Evolutionary conservation across 2,329 filamentous ascomycete species (phyloP), one percentile per base, ranked within the genome.

Genomic region (Nigrograna mackinnonii): DNA sequence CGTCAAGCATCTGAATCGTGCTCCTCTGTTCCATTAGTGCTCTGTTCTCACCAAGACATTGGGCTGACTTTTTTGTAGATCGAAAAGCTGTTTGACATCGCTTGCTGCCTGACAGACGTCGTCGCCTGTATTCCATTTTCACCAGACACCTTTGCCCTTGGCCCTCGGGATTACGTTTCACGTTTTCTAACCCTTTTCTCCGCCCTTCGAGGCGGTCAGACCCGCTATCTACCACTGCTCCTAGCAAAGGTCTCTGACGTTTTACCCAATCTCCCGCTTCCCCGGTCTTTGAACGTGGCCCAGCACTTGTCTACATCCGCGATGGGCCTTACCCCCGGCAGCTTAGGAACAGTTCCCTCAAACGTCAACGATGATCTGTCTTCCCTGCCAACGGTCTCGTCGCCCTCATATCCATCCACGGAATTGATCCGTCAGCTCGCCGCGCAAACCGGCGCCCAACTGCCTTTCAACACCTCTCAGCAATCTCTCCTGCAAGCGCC

Each of bases 41-140:
- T 9, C 24, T 28, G 24, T 9, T 24, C 39, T 39, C 41, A 38
- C 22, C 21, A n/a, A n/a, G n/a, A n/a, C n/a, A n/a, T 46, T 51
- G 39, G 46, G 52, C 63, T 67, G 50, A 66, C 57, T 46, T 24
- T 24, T 41, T 34, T 44, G 45, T 54, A 85, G 81, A 83, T 94
- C 46, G 88, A 91, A 61, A 92, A 92, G 62, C 71, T 95, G 11
- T 81, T 94, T 55, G 86, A 91, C 52, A 80, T 91, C 24, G 83
- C 87, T 11, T 86, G 80, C 63, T 83, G 84, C 13, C 75, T 94
- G 47, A 85, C 80, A 6, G 87, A 92, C 50, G 84, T 89, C 17
- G 82, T 95, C 41, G 78, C 84, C 6, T 80, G 75, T 55, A 77
- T 81, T 4, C 77, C 78, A 1, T 75, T 84, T 37, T 81, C 73